Evolutionary conservation across 768 basidiomycete species (phyloP), one percentile per base, ranked within the genome.

Genomic region (Lepiota venenata): DNA sequence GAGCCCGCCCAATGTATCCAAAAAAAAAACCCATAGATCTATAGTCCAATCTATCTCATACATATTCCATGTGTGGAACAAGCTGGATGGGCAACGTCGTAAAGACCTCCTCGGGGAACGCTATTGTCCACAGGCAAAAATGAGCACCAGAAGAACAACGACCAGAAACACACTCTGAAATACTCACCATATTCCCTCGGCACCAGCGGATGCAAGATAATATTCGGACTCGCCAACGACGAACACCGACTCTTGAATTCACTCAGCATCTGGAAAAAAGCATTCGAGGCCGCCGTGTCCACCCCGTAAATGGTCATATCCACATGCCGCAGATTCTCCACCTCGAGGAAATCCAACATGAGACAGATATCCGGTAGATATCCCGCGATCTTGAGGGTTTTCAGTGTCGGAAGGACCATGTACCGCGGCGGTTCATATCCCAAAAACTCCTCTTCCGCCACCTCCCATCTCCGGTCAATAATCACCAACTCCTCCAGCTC

Each of bases 361-460:
- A 39, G n/a, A 16, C 48, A 49, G 21, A 49, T 49, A n/a, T 49
- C 48, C 16, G 48, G 48, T n/a, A 49, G 35, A 38, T 18, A 39
- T 20, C 48, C 48, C 10, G 48, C 48, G 14, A 49, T 35, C 21
- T 39, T 49, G 18, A 49, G 36, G 36, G 2, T 49, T 22, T 16
- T 49, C 14, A 49, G 48, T 9, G 48, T 25, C 15, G 48, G 48
- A 37, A 49, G 36, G 35, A 22, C 9, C 48, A 49, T 38, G 22
- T 25, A 38, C 21, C 12, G 36, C 15, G 48, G 36, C 11, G 18
- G 14, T 12, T 15, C 16, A 15, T 25, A 9, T 39, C n/a, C 48
- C 5, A 8, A 32, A 32, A 32, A 38, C 6, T 15, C 36, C 29
- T 14, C 20, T 9, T 37, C 36, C 12, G 7, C 10, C 12, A 38